phyloP scores from a whole-genome alignment of 306 rosid genomes.

The Glycine tomentella region DNA sequence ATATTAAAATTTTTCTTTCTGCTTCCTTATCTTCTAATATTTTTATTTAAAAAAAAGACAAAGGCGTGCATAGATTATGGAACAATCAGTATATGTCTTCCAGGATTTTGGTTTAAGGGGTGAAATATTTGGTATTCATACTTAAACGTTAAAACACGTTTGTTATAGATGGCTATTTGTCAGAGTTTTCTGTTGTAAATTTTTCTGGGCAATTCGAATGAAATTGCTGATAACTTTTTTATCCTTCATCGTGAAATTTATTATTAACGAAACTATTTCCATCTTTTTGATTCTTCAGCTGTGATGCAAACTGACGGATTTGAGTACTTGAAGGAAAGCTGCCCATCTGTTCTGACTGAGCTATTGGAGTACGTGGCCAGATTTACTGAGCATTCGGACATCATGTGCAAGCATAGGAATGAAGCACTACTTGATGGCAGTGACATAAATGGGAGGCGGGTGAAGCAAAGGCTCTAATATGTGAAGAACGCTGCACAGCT shows the following conservation, averaged over 20 bases:
- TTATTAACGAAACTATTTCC: slow-evolving; percentile 29
- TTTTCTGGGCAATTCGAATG: not conserved
- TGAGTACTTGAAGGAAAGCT: slow-evolving; percentile 88
- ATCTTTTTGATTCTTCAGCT: slow-evolving; percentile 54
- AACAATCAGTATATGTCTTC: not conserved
- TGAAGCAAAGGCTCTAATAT: slow-evolving; percentile 78
- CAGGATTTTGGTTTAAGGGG: slow-evolving; percentile 10
- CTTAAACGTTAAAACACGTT: not conserved
- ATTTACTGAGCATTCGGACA: slow-evolving; percentile 72
- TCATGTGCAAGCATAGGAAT: slow-evolving; percentile 67
- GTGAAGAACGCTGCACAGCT: slow-evolving; percentile 41
- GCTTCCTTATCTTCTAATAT: slow-evolving; percentile 16
- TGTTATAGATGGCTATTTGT: not conserved
- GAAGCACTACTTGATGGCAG: slow-evolving; percentile 81
- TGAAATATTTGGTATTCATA: slow-evolving; percentile 9
- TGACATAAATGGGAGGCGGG: slow-evolving; percentile 88
- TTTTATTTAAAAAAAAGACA: slow-evolving; percentile 2
- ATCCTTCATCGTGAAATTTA: not conserved
- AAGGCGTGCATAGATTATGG: not conserved
- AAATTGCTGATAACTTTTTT: not conserved
- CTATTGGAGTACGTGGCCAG: slow-evolving; percentile 89
- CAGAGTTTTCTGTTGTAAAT: not conserved
- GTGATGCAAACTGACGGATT: slow-evolving; percentile 95
- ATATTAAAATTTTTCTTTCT: slow-evolving; percentile 1
- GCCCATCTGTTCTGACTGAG: slow-evolving; percentile 83